phyloP scores from a whole-genome alignment of 1,284 basidiomycete genomes.

The Violaceomyces palustris region DNA sequence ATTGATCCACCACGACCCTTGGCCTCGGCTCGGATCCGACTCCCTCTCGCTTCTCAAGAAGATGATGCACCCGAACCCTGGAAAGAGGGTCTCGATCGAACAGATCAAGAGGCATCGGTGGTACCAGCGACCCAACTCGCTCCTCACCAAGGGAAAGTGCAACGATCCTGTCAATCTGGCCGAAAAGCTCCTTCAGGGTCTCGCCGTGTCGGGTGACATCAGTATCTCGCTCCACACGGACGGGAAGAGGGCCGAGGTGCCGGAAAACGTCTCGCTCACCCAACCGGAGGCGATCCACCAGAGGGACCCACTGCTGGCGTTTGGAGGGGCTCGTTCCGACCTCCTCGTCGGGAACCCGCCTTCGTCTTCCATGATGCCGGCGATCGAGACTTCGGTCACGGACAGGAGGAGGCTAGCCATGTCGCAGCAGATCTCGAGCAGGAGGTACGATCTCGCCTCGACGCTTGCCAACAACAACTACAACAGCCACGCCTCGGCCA shows the following conservation, averaged over 20 bases:
- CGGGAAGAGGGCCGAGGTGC: slow-evolving; percentile 44
- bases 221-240: slow-evolving; percentile 44
- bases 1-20: slow-evolving; percentile 68
- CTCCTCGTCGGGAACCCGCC: slow-evolving; percentile 17
- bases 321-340: slow-evolving; percentile 3
- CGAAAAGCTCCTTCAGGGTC: slow-evolving; percentile 48
- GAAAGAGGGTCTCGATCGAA: slow-evolving; percentile 34
- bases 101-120: slow-evolving; percentile 49
- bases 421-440: slow-evolving; percentile 33
- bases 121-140: slow-evolving; percentile 43
- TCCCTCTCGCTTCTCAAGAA: slow-evolving; percentile 55
- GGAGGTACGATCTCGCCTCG: slow-evolving; percentile 20
- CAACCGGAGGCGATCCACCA: slow-evolving; percentile 47
- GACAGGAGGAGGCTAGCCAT: slow-evolving; percentile 27
- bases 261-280: slow-evolving; percentile 47
- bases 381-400: slow-evolving; percentile 8
- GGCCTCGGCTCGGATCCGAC: slow-evolving; percentile 66
- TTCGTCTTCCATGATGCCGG: slow-evolving; percentile 34
- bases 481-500: slow-evolving; percentile 5
- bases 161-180: slow-evolving; percentile 49
- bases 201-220: slow-evolving; percentile 48
- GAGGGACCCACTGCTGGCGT: slow-evolving; percentile 10
- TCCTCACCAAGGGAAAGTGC: slow-evolving; percentile 42
- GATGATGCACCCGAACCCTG: slow-evolving; percentile 46
- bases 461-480: not conserved